These are phyloP conservation scores for Melanomma pulvis-pyrius DNA, from an alignment of 495 filamentous ascomycete genomes.

Conservation along the genomic window DNA sequence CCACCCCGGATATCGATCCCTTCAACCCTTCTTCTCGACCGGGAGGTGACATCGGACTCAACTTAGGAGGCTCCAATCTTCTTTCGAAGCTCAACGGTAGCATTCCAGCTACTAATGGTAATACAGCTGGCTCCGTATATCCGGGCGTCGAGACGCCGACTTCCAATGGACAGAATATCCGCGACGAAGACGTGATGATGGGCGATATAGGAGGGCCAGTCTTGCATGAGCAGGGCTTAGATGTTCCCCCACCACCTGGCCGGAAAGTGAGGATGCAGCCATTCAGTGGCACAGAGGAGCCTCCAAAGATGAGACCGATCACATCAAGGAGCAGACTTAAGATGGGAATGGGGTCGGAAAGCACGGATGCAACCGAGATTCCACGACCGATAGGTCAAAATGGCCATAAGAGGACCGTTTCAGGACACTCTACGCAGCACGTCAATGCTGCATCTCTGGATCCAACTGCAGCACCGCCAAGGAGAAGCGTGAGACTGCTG, in stretches of 20 bases:
- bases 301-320: conserved; percentile 64
- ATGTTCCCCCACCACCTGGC: conserved; percentile 70
- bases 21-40: conserved; percentile 40
- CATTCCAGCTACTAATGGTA: conserved; percentile 25
- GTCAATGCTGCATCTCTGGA: conserved; percentile 13
- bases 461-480: conserved; percentile 65
- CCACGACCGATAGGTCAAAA: conserved; percentile 48
- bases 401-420: conserved; percentile 82
- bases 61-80: conserved; percentile 37
- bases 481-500: conserved; percentile 78
- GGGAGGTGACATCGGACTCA: conserved; percentile 35
- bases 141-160: conserved; percentile 44
- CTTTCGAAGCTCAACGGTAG: conserved; percentile 40
- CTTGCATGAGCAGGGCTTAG: conserved; percentile 41
- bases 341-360: conserved; percentile 38
- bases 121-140: conserved; percentile 16
- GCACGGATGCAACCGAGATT: conserved; percentile 57
- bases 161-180: conserved; percentile 34
- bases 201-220: conserved; percentile 39
- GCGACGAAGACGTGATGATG: conserved; percentile 48
- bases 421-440: conserved; percentile 71
- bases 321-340: conserved; percentile 46
- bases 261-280: conserved; percentile 64
- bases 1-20: conserved; percentile 45
- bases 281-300: conserved; percentile 55